Percentiles rank a stretch among this genome's conserved stretches.
phyloP scores from a whole-genome alignment of 2,329 filamentous ascomycete genomes.

The Emmonsiellopsis sp. region DNA sequence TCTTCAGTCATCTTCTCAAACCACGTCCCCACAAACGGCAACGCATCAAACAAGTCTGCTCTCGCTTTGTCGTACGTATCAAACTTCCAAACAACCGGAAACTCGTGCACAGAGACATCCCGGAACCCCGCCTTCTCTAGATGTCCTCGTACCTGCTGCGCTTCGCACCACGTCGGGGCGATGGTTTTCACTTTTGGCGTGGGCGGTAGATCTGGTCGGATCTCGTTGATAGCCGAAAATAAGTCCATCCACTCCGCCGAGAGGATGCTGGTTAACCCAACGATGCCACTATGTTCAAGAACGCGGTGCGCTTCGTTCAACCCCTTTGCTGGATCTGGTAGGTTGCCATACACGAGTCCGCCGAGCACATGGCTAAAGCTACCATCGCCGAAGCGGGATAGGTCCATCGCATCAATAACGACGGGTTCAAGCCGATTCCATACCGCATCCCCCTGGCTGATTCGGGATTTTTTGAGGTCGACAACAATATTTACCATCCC shows the following conservation, averaged over 20 bases:
- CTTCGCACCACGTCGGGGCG: neutral
- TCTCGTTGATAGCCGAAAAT: neutral
- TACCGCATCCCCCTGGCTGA: neutral
- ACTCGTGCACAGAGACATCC: neutral
- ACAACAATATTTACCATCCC: neutral
- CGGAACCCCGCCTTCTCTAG: neutral
- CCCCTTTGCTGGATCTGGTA: neutral
- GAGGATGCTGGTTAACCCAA: neutral
- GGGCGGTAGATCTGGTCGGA: neutral
- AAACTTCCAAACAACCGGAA: neutral
- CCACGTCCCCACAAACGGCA: constrained; percentile 1
- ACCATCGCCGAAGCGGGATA: neutral
- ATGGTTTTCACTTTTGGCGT: neutral
- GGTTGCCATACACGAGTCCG: neutral
- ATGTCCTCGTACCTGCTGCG: neutral
- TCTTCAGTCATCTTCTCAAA: neutral
- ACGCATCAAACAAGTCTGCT: neutral
- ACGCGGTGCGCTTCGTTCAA: neutral
- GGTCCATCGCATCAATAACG: neutral
- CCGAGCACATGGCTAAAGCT: neutral
- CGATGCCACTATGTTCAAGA: neutral
- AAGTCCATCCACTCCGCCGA: neutral
- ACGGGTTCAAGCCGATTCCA: neutral
- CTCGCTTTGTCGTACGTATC: neutral
- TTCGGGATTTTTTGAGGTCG: neutral